Evolutionary conservation across 768 basidiomycete species (phyloP), one percentile per base, ranked within the genome.

Genomic region (Paxillus involutus): DNA sequence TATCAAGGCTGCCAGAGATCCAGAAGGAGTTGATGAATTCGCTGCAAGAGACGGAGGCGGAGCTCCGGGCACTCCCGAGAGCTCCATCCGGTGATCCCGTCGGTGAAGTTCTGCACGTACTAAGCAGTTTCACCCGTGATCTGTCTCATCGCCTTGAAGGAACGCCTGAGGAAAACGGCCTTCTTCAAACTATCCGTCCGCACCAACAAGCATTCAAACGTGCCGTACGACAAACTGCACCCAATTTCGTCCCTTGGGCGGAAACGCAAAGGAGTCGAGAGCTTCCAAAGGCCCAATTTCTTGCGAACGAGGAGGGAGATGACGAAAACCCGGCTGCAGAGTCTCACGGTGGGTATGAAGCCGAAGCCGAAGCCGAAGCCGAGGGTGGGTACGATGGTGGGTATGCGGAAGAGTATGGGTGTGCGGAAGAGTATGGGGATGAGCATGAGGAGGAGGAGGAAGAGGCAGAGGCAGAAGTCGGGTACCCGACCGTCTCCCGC

Each of bases 1-100:
- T 21, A 9, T 24, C 11, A 51, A 89, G 87, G 41, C 72, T 89
- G 0, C 85, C 86, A 0, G 70, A 80, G 52, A 80, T 88, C 12
- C 78, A 81, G 45, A 71, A 79, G 0, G 85, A 88, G 53, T 69
- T 88, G 24, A 75, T 79, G 12, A 70, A 64, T 0, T 63, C 76
- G 1, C 75, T 86, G 2, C 54, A 62, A 3, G 68, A 62, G 12
- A 77, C 80, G 0, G 73, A 76, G n/a, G 54, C 65, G 2, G 57
- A 60, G 0, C 55, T 77, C 10, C 47, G 53, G 0, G 32, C 58
- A 12, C 65, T 77, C 6, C 84, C 85, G 0, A 76, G 71, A 33
- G 73, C 77, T 3, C 83, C 84, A 0, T 80, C 84, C 0, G 61
- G 57, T 4, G 78, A 86, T 44, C 77, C 84, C 0, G 66, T 79